Conservation (phyloP, 306 rosid species). For the Myrica gale region DNA sequence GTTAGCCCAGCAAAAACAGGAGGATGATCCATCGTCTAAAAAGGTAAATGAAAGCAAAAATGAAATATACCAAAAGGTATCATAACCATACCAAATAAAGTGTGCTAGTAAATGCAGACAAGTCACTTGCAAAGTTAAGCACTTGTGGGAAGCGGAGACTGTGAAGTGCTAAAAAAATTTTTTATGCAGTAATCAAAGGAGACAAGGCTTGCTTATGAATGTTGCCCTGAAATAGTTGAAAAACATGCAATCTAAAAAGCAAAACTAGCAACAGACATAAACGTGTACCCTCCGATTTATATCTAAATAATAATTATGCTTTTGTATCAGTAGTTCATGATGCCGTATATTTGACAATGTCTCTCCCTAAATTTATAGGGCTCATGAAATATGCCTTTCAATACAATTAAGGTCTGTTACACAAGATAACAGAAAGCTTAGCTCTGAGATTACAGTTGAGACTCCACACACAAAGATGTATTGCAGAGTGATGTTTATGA, state of each 20-base stretch:
- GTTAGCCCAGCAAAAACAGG: slow-evolving; percentile 80
- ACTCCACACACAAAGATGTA: not conserved
- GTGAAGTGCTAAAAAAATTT: not conserved
- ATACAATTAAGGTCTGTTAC: not conserved
- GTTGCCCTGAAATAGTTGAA: not conserved
- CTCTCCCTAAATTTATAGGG: not conserved
- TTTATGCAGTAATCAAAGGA: not conserved
- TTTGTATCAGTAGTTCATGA: not conserved
- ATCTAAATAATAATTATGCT: not conserved
- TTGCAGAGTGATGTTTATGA: not conserved
- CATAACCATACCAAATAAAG: not conserved
- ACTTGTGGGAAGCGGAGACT: not conserved
- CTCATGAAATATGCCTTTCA: not conserved
- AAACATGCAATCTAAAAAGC: not conserved
- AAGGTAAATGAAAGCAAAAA: slow-evolving; percentile 11
- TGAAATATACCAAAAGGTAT: not conserved
- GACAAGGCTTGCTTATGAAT: not conserved
- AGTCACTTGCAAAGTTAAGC: not conserved
- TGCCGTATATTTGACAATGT: not conserved
- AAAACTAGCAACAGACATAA: not conserved
- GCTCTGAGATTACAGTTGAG: not conserved
- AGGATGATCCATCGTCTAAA: slow-evolving; percentile 86
- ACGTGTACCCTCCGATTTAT: not conserved
- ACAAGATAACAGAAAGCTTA: not conserved
- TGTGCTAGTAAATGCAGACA: not conserved